Evolutionary conservation across 1,284 basidiomycete genomes (phyloP).

Genomic region (Schizopora paradoxa): DNA sequence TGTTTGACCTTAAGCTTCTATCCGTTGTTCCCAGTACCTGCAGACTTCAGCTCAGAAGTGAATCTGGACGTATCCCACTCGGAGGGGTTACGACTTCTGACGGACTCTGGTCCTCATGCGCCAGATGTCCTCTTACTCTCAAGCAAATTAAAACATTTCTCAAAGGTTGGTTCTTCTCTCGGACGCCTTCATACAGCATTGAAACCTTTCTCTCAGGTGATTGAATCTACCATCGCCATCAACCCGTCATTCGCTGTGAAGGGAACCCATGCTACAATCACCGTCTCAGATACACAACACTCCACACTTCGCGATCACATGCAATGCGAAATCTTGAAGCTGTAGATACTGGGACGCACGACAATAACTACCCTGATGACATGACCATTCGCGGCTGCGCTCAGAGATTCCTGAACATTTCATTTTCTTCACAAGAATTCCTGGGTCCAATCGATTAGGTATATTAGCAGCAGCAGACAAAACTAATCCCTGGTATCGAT

Average conservation of each 20-base stretch:
- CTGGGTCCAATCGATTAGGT: too few relatives aligned
- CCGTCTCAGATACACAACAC: slow-evolving; percentile 11
- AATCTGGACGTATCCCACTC: slow-evolving; percentile 84
- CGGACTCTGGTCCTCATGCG: slow-evolving; percentile 38
- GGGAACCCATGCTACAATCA: slow-evolving; percentile 46
- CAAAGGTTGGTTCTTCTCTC: slow-evolving; percentile 51
- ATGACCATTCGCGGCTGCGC: too few relatives aligned
- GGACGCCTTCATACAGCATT: background rate
- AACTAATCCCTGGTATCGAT: background rate
- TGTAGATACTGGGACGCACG: too few relatives aligned
- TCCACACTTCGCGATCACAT: slow-evolving; percentile 2
- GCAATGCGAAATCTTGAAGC: slow-evolving; percentile 13
- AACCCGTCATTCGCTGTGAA: slow-evolving; percentile 71
- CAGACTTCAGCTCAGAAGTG: slow-evolving; percentile 68
- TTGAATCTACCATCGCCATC: slow-evolving; percentile 60
- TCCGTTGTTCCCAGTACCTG: slow-evolving; percentile 86
- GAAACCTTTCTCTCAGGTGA: slow-evolving; percentile 39
- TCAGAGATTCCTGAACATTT: too few relatives aligned
- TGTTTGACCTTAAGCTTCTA: slow-evolving; percentile 91
- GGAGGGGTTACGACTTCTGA: slow-evolving; percentile 42
- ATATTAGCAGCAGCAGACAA: too few relatives aligned
- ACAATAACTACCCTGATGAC: too few relatives aligned
- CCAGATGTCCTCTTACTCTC: slow-evolving; percentile 86
- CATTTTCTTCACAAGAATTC: too few relatives aligned
- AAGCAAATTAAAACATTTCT: slow-evolving; percentile 80